Evolutionary conservation across 2,329 filamentous ascomycete species (phyloP), one percentile per base, ranked within the genome.

Genomic region (Aureobasidium zeae): DNA sequence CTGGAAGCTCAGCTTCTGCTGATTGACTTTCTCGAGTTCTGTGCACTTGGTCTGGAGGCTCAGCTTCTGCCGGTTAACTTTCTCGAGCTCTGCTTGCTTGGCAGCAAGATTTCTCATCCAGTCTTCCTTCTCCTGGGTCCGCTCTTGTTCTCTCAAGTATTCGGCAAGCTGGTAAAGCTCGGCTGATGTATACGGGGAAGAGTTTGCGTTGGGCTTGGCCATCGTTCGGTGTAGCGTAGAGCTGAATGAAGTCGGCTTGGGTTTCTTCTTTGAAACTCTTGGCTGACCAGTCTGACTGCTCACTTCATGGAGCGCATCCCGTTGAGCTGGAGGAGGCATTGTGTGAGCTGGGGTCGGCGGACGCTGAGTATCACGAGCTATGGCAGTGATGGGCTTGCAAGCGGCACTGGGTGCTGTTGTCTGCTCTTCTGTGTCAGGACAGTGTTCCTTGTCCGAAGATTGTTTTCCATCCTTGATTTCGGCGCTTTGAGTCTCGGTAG

Each of bases 211-310:
- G 12, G 36, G 8, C 8, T 25, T 25, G 22, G 22, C 22, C 7
- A 3, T 30, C 12, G 19, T n/a, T 13, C 15, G 25, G 4, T 29
- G 15, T 20, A 8, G 9, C 1, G 12, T 12, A 4, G 21, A 13
- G 5, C 21, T 26, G 22, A 22, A 12, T 8, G 15, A 19, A 13
- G 36, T 13, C 6, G 41, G 15, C 30, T 48, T 43, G 7, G 17
- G 32, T 3, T 24, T 44, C 25, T 25, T 48, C 17, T 48, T 48
- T 5, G 25, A 21, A 12, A 38, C 33, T 16, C 20, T 26, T 6
- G 25, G 8, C 3, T 21, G 10, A 16, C 15, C 26, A 3, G 42
- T 15, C 9, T 29, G 29, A 17, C 20, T 13, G 11, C 10, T 11
- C 3, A 42, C 29, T 16, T 9, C 29, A 26, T 6, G 38, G 2